Evolutionary conservation across 371 early-diverging fungal species (phyloP), one percentile per base, ranked within the genome.

Genomic region (Zancudomyces culisetae): DNA sequence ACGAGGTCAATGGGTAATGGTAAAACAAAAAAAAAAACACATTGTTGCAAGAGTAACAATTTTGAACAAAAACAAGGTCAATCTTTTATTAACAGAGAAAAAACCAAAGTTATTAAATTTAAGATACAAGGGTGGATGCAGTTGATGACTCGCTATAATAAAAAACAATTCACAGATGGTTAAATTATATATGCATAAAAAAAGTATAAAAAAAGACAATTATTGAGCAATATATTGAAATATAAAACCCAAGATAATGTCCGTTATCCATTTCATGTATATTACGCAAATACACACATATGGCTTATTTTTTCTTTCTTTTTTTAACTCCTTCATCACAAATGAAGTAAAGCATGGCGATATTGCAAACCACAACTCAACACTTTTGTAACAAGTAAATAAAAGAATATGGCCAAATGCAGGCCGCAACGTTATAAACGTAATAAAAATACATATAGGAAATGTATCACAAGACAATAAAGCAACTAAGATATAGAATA

Each of bases 81-180:
- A 10, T 35, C 35, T 35, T 15, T 35, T 35, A 15, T 10, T 35
- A 35, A 35, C 6, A 45, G n/a, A n/a, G 45, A 45, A 45, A 45
- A 45, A 12, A 45, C 6, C 20, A 45, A 45, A 20, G n/a, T 21
- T 10, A 48, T 13, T 23, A 2, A 51, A 42, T 55, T 77, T 78
- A 78, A 30, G 87, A 71, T 59, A 86, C 81, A 54, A 86, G 72
- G 63, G 87, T 73, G 53, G 85, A 84, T 58, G 87, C 87, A 61
- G 85, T 85, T 69, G 81, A 67, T 52, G 87, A 75, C 71, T 82
- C 81, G 75, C 83, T 84, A 61, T 56, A 54, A 50, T 42, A 18
- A 3, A 47, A 51, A 19, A 19, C 39, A 30, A 52, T 39, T 29
- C 27, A 53, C 12, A 27, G 22, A 52, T n/a, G 22, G 24, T 27